Evolutionary conservation across 345 rosid genomes (phyloP), one percentile per base, ranked within the genome.

Genomic region (Odontarrhena argentea): DNA sequence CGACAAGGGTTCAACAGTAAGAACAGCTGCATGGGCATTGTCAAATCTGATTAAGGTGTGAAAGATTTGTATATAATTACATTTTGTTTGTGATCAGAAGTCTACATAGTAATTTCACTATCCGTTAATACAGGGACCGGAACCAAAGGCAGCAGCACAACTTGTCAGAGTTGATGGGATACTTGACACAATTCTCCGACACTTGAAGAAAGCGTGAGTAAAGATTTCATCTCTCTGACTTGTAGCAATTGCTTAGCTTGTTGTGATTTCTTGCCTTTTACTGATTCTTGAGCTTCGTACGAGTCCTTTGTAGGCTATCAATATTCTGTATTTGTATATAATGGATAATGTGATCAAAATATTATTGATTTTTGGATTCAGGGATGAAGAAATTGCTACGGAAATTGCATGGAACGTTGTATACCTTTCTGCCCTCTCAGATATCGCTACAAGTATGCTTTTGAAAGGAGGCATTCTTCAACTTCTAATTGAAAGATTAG

Each of bases 11-110:
- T 94, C 96, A 26, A 94, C 96, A 4, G 88, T 91, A 61, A 85
- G 93, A 78, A 91, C 96, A 69, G 96, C 90, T 75, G 99, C 99
- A 36, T 91, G 96, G 99, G 97, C 97, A 34, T 77, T 94, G 83
- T 94, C 99, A 53, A 91, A 94, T 76, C 74, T 94, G 68, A 91
- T 94, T 69, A 91, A 91, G 95, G 99, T 94, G 67, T 80, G 53
- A 34, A 60, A 14, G 65, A 8, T 42, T 1, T 9, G 8, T 35
- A 3, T 43, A 18, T 64, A 8, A 9, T 57, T 41, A 50, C 60
- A 55, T 41, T 41, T 74, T 8, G 46, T 47, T 45, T 74, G 46
- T 13, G 44, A 49, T 50, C 11, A 43, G 55, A 58, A 43, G 42
- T 47, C 64, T 76, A 72, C 73, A 71, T 12, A 63, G 67, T 78